Evolutionary conservation across 495 filamentous ascomycete genomes (phyloP), one percentile per base, ranked within the genome.

Genomic region (Articulospora tetracladia): DNA sequence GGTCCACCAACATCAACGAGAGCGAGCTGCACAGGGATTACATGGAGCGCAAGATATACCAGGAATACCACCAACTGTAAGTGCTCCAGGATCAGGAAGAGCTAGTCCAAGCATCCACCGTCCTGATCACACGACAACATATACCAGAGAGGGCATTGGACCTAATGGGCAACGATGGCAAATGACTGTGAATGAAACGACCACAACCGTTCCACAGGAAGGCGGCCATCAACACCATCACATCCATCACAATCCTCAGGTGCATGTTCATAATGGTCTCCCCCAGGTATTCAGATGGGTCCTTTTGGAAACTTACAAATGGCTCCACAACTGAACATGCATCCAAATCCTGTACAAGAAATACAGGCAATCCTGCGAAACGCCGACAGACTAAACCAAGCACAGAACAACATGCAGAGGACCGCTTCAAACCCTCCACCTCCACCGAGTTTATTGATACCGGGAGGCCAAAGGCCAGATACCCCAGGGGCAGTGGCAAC

Each of bases 331-430:
- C 8, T 44, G 15, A 44, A 44, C n/a, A n/a, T 44, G 17, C 41
- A 47, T 36, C 25, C 52, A 13, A 62, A 70, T 30, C 65, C 60
- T 47, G 62, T 65, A 15, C 53, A 63, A 30, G 65, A 70, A 30
- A 60, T 65, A 22, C 76, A 75, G 28, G 74, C 73, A 57, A 70
- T 74, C 10, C 55, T 80, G 3, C 72, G 74, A 27, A 65, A 72
- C 48, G 73, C 72, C 19, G 78, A 79, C 56, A 57, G 65, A 48
- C 55, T 53, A n/a, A 66, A 59, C 2, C 73, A 73, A n/a, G 74
- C 76, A 66, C 67, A 72, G 0, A 73, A 73, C 62, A 76, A 75
- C 23, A 80, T 81, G 76, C 74, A 76, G 24, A 69, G 77, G 58
- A 78, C 73, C 66, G 68, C 77, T 24, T 77, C 77, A 7, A 76